These are phyloP conservation scores for Colletotrichum plurivorum DNA, from an alignment of 2,329 filamentous ascomycete species.

Conservation along the genomic window DNA sequence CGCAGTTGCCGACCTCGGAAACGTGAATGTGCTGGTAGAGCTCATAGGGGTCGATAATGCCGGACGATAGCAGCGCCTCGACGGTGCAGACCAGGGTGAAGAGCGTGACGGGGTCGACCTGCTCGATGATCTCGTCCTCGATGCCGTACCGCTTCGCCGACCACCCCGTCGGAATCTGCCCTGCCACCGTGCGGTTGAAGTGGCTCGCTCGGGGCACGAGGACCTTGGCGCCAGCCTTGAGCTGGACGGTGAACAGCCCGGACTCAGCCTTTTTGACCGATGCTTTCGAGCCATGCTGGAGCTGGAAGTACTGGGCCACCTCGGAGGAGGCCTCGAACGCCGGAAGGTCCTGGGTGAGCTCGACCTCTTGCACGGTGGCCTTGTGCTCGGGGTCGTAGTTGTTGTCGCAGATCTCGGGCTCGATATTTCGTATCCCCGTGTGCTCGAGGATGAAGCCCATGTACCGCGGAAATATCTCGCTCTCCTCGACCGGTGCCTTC, in stretches of 20 bases:
- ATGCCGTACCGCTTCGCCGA: constrained; percentile 96
- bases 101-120: constrained; percentile 95
- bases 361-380: constrained; percentile 93
- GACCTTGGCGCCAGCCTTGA: constrained; percentile 94
- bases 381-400: constrained; percentile 96
- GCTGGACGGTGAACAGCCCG: constrained; percentile 91
- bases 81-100: constrained; percentile 95
- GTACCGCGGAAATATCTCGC: constrained; percentile 96
- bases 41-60: constrained; percentile 77
- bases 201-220: constrained; percentile 96
- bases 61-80: constrained; percentile 89
- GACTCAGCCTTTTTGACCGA: constrained; percentile 97
- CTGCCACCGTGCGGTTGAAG: constrained; percentile 96
- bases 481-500: constrained; percentile 95
- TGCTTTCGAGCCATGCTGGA: constrained; percentile 95
- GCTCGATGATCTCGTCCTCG: constrained; percentile 95
- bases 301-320: constrained; percentile 95
- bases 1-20: constrained; percentile 51
- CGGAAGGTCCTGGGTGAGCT: constrained; percentile 95
- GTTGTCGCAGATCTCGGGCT: constrained; percentile 79
- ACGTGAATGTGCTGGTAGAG: constrained; percentile 52
- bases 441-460: constrained; percentile 97
- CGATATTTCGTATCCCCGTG: constrained; percentile 95
- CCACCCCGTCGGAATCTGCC: constrained; percentile 97
- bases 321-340: constrained; percentile 98